Evolutionary conservation across 108 stramenopile genomes (phyloP).

Genomic region (Cyclotella atomus): DNA sequence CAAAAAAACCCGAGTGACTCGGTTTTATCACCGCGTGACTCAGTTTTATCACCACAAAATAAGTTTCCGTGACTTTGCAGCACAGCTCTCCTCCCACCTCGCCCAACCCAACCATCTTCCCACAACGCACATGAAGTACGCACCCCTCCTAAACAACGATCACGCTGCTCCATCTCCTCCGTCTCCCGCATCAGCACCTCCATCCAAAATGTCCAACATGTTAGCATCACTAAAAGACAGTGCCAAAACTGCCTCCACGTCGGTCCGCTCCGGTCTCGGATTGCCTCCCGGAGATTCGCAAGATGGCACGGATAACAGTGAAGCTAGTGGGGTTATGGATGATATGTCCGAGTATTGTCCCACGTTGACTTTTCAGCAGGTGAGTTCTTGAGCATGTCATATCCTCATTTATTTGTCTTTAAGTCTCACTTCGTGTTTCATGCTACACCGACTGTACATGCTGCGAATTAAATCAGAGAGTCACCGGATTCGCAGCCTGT

Average conservation of each 20-base stretch:
- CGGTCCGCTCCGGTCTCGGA: conserved; percentile 30
- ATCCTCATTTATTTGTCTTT: neutral
- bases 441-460: neutral
- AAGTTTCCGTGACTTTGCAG: no score
- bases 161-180: conserved; percentile 2
- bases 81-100: no score
- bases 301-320: conserved; percentile 27
- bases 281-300: neutral
- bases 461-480: conserved; percentile 20
- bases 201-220: conserved; percentile 21
- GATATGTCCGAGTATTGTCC: conserved; percentile 81
- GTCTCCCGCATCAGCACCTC: neutral
- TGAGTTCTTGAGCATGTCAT: conserved; percentile 18
- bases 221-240: conserved; percentile 35
- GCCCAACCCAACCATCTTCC: no score
- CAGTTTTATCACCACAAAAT: no score
- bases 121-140: no score
- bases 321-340: conserved; percentile 48
- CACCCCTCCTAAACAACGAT: conserved; percentile 43
- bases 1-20: no score
- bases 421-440: neutral
- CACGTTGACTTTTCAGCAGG: conserved; percentile 81
- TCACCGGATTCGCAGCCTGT: conserved; percentile 71
- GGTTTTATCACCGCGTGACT: no score
- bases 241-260: conserved; percentile 17